Evolutionary conservation across 805 yeast genomes (phyloP).

Genomic region (Kazachstania kunashirensis): DNA sequence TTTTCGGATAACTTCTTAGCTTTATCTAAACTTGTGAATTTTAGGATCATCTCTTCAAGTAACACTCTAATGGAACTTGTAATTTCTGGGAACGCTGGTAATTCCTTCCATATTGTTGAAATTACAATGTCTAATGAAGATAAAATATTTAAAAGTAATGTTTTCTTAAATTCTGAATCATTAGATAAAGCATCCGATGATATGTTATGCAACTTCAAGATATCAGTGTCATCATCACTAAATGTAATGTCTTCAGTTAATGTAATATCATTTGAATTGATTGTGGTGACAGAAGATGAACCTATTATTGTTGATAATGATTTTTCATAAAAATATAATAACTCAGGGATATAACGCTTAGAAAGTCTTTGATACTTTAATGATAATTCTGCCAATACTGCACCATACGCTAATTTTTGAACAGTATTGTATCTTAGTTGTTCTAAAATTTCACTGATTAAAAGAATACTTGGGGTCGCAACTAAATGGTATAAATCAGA

Average conservation of each 20-base stretch:
- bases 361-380: slow-evolving; percentile 69
- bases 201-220: slow-evolving; percentile 16
- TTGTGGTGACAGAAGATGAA: slow-evolving; percentile 8
- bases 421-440: slow-evolving; percentile 36
- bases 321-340: slow-evolving; percentile 47
- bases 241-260: slow-evolving; percentile 11
- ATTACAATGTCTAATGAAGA: slow-evolving; percentile 26
- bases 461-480: slow-evolving; percentile 70
- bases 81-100: slow-evolving; percentile 52
- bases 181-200: slow-evolving; percentile 28
- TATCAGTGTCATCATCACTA: slow-evolving; percentile 5
- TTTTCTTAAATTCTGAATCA: slow-evolving; percentile 6
- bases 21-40: slow-evolving; percentile 28
- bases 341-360: slow-evolving; percentile 77
- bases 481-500: slow-evolving; percentile 93
- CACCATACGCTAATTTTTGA: slow-evolving; percentile 44
- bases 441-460: slow-evolving; percentile 62
- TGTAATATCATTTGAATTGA: slow-evolving; percentile 14
- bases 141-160: slow-evolving; percentile 24
- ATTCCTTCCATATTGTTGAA: slow-evolving; percentile 48
- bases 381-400: slow-evolving; percentile 55
- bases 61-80: slow-evolving; percentile 38
- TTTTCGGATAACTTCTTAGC: slow-evolving; percentile 33
- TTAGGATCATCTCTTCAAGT: slow-evolving; percentile 33
- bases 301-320: slow-evolving; percentile 35